Evolutionary conservation across 1,284 basidiomycete genomes (phyloP).

Genomic region (Laetiporus sulphureus): DNA sequence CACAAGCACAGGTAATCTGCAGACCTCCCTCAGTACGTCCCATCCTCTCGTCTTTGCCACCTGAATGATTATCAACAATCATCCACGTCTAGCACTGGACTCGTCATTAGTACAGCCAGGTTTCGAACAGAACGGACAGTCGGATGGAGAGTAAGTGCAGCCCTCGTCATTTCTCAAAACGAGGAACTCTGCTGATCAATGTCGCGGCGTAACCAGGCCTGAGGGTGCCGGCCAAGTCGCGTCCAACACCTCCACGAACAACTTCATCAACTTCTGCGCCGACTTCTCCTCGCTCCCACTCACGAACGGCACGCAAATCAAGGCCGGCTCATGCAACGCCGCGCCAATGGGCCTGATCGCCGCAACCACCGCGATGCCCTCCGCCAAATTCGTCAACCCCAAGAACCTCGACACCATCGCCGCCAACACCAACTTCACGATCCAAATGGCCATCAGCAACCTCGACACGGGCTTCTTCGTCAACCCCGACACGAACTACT

Average conservation of each 20-base stretch:
- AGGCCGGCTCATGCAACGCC: conserved; percentile 53
- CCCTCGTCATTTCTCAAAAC: not conserved
- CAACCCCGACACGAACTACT: conserved; percentile 45
- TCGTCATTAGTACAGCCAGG: conserved; percentile 42
- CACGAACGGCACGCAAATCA: conserved; percentile 54
- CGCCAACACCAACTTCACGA: conserved; percentile 42
- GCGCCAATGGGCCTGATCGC: conserved; percentile 49
- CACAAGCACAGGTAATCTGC: conserved; percentile 13
- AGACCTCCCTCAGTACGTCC: conserved; percentile 23
- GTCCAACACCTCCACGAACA: conserved; percentile 59
- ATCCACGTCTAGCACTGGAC: conserved; percentile 46
- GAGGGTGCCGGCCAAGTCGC: conserved; percentile 42
- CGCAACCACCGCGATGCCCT: conserved; percentile 42
- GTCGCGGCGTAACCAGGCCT: conserved; percentile 22
- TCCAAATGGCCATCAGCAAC: conserved; percentile 37
- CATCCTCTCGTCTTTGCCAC: too few relatives aligned
- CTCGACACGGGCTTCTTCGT: conserved; percentile 47
- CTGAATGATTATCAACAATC: too few relatives aligned
- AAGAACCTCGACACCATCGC: conserved; percentile 39
- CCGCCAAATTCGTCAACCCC: conserved; percentile 46
- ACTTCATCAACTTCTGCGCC: conserved; percentile 68
- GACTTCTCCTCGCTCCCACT: conserved; percentile 45
- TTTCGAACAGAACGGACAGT: conserved; percentile 45
- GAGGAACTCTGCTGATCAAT: not conserved
- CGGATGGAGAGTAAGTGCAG: conserved; percentile 21